These are phyloP conservation scores for Abortiporus biennis DNA, from an alignment of 1,284 basidiomycete species.

Conservation along the genomic window DNA sequence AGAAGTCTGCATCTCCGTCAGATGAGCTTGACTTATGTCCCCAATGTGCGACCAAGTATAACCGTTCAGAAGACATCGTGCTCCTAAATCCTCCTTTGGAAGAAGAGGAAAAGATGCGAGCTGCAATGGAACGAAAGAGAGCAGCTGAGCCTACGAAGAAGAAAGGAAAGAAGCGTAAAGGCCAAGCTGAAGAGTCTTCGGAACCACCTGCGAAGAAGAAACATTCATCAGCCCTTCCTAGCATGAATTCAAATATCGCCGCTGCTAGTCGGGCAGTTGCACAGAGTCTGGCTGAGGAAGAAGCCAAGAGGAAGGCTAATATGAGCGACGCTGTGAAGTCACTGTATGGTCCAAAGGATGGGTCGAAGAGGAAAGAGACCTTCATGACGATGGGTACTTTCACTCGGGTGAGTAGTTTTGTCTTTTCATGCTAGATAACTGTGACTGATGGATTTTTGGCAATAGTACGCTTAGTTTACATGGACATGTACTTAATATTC, in stretches of 20 bases:
- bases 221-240: slow-evolving; percentile 30
- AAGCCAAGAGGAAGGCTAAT: slow-evolving; percentile 64
- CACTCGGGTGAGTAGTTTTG: slow-evolving; percentile 63
- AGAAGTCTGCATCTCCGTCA: slow-evolving; percentile 6
- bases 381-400: slow-evolving; percentile 83
- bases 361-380: slow-evolving; percentile 59
- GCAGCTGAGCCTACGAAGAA: slow-evolving; percentile 44
- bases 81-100: slow-evolving; percentile 58
- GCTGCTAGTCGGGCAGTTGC: slow-evolving; percentile 56
- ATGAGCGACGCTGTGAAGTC: slow-evolving; percentile 77
- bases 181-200: slow-evolving; percentile 20
- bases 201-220: slow-evolving; percentile 34
- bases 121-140: slow-evolving; percentile 48
- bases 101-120: slow-evolving; percentile 49
- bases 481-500: too few species aligned
- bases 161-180: slow-evolving; percentile 70
- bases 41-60: slow-evolving; percentile 68
- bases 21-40: slow-evolving; percentile 45
- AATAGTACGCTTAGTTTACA: too few species aligned
- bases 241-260: slow-evolving; percentile 47
- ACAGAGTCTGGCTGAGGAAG: slow-evolving; percentile 61
- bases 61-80: slow-evolving; percentile 45
- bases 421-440: too few species aligned
- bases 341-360: slow-evolving; percentile 51
- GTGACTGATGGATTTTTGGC: too few species aligned